Base-by-base conservation (phyloP, 192 early-diverging fungal species). In the Coemansia sp. region DNA sequence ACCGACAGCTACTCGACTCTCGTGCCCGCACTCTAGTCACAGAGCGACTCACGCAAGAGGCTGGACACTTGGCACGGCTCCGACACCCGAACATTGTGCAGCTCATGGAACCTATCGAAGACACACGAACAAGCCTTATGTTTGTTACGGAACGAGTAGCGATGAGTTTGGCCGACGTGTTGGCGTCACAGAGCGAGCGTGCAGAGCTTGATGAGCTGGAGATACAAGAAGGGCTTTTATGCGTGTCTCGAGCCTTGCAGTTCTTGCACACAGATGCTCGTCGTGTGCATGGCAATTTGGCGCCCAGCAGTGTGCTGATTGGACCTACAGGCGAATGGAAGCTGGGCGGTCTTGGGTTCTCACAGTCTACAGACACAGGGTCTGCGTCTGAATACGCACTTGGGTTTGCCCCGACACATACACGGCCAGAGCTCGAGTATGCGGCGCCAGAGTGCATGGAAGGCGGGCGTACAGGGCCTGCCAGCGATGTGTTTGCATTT, bases 251-350 rank as follows among this genome's bases (percentile, higher is more conserved):
- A 61, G 92, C 83, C n/a, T 75, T 94, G 7, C 80, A 86, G 53
- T 94, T 94, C 60, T 82, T 91, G 52, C 91, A 92, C 49, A 56
- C 70, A 31, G 89, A 91, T 65, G 91, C 87, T 48, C 82, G 80
- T 3, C 77, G 91, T 31, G 87, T 91, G 57, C 93, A 94, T 61
- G 84, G 86, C 6, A 89, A 89, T 61, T 57, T 94, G 21, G 84
- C 80, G 23, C 91, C 93, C 1, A 83, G 86, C 16, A 84, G 89
- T 38, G 82, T 94, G 10, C 87, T 89, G 82, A 82, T 94, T 50
- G 90, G 91, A 62, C 76, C 84, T n/a, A 88, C 87, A 64, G 88
- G 91, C 29, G 91, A 92, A 64, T 92, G 91, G 91, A 92, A 90
- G 67, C 80, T 92, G 66, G 88, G 86, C 67, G 91, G 91, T 62